phyloP scores from a whole-genome alignment of 148 eudicot genomes.

The Suaeda aralocaspica region DNA sequence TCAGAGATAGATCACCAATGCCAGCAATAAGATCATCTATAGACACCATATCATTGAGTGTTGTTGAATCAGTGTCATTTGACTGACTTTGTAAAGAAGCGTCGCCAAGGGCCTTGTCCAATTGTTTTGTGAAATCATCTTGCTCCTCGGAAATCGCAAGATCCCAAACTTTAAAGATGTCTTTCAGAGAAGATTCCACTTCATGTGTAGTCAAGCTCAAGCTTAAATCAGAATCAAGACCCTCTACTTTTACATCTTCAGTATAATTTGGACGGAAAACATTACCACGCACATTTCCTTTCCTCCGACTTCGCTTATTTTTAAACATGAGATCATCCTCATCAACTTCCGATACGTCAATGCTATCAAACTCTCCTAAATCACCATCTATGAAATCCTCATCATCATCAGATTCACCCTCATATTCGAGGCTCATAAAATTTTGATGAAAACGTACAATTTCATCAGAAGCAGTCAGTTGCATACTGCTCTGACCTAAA shows the following conservation, averaged over 20 bases:
- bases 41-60: constrained; percentile 29
- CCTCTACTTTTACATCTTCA: constrained; percentile 25
- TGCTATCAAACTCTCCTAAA: constrained; percentile 20
- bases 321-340: constrained; percentile 14
- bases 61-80: constrained; percentile 25
- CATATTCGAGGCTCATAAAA: constrained; percentile 5
- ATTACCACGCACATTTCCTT: constrained; percentile 11
- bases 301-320: constrained; percentile 15
- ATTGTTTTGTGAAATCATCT: constrained; percentile 51
- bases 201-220: constrained; percentile 22
- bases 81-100: constrained; percentile 22
- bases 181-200: constrained; percentile 31
- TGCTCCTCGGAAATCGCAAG: constrained; percentile 45
- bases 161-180: constrained; percentile 76
- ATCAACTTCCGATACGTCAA: constrained; percentile 20
- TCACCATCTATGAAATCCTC: constrained; percentile 27
- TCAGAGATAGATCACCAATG: constrained; percentile 58
- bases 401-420: constrained; percentile 20
- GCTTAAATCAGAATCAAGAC: constrained; percentile 28
- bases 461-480: constrained; percentile 20
- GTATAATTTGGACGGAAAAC: constrained; percentile 40
- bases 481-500: constrained; percentile 14
- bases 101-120: constrained; percentile 40
- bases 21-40: constrained; percentile 58
- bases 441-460: constrained; percentile 13